Percentiles rank a stretch among this genome's conserved stretches.
Conservation (phyloP, 176 grass and related monocot species). For the Rhynchospora breviuscula region DNA sequence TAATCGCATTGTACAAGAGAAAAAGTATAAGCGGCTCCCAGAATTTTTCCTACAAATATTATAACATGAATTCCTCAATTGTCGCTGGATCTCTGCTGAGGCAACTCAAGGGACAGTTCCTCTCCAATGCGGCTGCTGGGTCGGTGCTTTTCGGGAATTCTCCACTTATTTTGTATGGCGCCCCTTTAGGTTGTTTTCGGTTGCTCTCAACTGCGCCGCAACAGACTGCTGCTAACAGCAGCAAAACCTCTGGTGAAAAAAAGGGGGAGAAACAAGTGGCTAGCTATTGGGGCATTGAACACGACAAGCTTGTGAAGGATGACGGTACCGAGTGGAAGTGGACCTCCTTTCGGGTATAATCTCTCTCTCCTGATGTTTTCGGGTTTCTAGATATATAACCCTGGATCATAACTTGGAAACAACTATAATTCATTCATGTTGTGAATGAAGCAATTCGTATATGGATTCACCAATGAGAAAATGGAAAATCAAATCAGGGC, state of each 20-base stretch:
- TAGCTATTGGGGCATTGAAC: constrained; percentile 73
- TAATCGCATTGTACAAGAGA: not conserved
- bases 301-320: constrained; percentile 45
- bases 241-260: not conserved
- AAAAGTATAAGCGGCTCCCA: not conserved
- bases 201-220: not conserved
- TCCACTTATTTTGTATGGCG: not conserved
- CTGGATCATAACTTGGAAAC: no score
- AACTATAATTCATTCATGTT: no score
- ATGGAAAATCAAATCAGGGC: no score
- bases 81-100: constrained; percentile 42
- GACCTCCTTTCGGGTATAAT: constrained; percentile 70
- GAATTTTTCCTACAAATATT: not conserved
- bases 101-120: constrained; percentile 26
- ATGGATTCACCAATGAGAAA: no score
- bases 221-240: not conserved
- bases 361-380: no score
- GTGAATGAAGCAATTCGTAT: no score
- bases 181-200: not conserved
- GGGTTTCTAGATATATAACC: no score
- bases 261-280: constrained; percentile 38
- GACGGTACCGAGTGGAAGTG: constrained; percentile 83
- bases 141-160: not conserved
- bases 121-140: constrained; percentile 6
- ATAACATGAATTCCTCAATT: constrained; percentile 40